These are phyloP conservation scores for Aspergillus pseudotamarii DNA, from an alignment of 2,329 filamentous ascomycete genomes.

Conservation along the genomic window DNA sequence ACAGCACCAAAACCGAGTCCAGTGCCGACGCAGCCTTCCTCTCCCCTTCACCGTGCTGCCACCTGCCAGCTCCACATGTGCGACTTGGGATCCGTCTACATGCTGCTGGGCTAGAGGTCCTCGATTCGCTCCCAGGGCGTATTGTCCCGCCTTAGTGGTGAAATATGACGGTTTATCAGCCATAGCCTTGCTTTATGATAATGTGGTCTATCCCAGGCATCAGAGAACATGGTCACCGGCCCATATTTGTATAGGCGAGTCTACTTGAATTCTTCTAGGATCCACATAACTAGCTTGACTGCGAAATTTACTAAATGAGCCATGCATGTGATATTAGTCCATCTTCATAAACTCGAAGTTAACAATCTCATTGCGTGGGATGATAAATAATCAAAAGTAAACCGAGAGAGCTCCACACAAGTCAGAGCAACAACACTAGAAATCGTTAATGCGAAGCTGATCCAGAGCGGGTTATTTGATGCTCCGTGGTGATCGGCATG, in stretches of 20 bases:
- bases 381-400: neutral
- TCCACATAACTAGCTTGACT: neutral
- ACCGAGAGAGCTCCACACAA: neutral
- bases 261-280: neutral
- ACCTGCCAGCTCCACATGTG: neutral
- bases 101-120: neutral
- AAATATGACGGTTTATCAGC: neutral
- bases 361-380: neutral
- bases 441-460: neutral
- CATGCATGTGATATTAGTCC: neutral
- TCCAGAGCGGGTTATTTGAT: neutral
- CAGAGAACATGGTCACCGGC: neutral
- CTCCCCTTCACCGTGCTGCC: neutral
- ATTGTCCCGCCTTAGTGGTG: neutral
- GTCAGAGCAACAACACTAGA: neutral
- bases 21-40: slow-evolving; percentile 7
- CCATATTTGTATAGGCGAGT: neutral
- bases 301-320: neutral
- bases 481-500: neutral
- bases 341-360: neutral
- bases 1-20: slow-evolving; percentile 25
- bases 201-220: neutral
- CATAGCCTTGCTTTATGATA: neutral
- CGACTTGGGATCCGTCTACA: neutral
- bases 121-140: neutral